Base-by-base conservation (phyloP, 495 filamentous ascomycete species). In the Bathelium albidoporum region DNA sequence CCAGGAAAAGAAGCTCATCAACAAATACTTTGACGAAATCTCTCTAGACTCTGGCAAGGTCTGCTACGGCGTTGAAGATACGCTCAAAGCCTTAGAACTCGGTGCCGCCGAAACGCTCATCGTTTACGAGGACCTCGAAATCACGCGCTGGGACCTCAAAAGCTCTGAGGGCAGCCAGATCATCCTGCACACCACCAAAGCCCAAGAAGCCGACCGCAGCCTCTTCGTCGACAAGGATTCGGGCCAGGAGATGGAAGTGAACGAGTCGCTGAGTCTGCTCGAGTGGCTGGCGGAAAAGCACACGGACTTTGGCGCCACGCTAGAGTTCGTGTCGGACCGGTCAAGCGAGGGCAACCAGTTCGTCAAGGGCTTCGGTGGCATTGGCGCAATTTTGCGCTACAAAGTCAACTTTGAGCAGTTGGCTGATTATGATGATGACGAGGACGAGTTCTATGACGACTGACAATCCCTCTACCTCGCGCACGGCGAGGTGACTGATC, bases 401-500 rank as follows among this genome's bases (percentile, higher is more conserved):
- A 97, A 97, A 80, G 89, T 98, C 80, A 98, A 98, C 81, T 98
- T 98, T 80, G 94, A 98, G 79, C 95, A 98, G 76, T 84, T 98
- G 74, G 89, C 88, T 70, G 95, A 98, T 76, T 83, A 86, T 69
- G 87, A 89, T 76, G 93, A 96, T 76, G 94, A 97, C 76, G 94
- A 98, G 76, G 94, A 97, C 80, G 92, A 97, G 72, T 97, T 96
- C 81, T 97, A 97, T 78, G 94, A 97, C 80, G 91, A 96, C 94
- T 96, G 91, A 96, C 89, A 87, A 81, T 87, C 84, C 81, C 82
- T 89, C 82, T 80, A 80, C 91, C 90, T 95, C 90, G 90, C 87
- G 79, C 69, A 77, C 74, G 81, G 88, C 90, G 91, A 95, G 91
- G 91, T 85, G 83, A 80, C 81, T 78, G 79, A 79, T 82, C 86